Conservation (phyloP, 768 basidiomycete genomes). For the Daedaleopsis nitida region DNA sequence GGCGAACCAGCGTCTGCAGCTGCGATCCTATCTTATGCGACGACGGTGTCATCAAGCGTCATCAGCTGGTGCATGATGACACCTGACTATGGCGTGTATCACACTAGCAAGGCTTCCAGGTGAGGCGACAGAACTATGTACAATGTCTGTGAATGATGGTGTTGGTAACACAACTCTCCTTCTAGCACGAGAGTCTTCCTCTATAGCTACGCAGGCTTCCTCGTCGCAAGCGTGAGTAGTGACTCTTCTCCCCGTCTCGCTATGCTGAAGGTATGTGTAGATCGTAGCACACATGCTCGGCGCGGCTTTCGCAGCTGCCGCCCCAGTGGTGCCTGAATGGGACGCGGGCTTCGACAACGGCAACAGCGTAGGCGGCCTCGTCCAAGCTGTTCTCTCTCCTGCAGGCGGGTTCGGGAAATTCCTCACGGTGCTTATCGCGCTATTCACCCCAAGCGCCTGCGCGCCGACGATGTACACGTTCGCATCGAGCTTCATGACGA, state of each 20-base stretch:
- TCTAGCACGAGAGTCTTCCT: constrained; percentile 41
- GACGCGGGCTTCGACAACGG: constrained; percentile 41
- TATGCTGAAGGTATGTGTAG: constrained; percentile 23
- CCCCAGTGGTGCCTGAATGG: constrained; percentile 41
- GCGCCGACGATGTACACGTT: constrained; percentile 63
- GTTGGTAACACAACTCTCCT: background rate
- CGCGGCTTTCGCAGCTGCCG: constrained; percentile 46
- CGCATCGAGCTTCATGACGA: constrained; percentile 46
- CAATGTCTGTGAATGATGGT: background rate
- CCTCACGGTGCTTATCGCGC: constrained; percentile 51
- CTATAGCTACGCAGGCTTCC: constrained; percentile 49
- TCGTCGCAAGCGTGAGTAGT: constrained; percentile 41
- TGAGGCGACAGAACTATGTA: constrained; percentile 8
- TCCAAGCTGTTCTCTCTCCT: constrained; percentile 40
- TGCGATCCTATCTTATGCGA: constrained; percentile 44
- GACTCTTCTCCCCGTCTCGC: background rate
- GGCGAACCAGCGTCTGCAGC: constrained; percentile 34
- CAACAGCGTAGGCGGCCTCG: constrained; percentile 44
- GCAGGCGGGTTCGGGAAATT: constrained; percentile 49
- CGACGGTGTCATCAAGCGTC: constrained; percentile 45
- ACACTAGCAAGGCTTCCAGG: constrained; percentile 35
- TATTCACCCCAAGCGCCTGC: constrained; percentile 55
- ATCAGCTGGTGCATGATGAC: constrained; percentile 47
- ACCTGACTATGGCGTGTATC: constrained; percentile 52
- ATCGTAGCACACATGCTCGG: constrained; percentile 45